Conservation (phyloP, 2,329 filamentous ascomycete species). For the Decorospora gaudefroyi region DNA sequence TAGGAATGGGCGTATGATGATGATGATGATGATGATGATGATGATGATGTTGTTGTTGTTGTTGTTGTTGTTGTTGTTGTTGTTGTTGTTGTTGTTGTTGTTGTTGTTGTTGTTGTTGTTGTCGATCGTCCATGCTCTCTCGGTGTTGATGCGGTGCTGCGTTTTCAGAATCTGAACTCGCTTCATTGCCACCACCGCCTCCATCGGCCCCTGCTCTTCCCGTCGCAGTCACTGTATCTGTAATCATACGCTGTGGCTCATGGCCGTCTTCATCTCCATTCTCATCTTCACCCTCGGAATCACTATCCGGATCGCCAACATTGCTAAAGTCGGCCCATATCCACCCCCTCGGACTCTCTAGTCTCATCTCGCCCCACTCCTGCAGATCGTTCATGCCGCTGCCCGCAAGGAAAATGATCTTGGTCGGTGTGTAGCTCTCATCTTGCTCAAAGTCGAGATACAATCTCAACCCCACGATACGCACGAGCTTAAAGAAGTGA, state of each 20-base stretch:
- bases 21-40: neutral
- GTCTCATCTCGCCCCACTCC: conserved; percentile 79
- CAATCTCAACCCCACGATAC: conserved; percentile 76
- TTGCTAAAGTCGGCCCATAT: conserved; percentile 76
- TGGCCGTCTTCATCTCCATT: conserved; percentile 23
- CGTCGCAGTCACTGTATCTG: neutral
- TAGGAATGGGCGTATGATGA: neutral
- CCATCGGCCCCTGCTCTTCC: neutral
- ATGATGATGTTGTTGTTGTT: too few species aligned
- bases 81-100: neutral
- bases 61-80: too few species aligned
- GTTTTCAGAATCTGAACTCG: conserved; percentile 27
- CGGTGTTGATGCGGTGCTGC: conserved; percentile 7
- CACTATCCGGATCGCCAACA: conserved; percentile 56
- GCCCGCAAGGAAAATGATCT: conserved; percentile 85
- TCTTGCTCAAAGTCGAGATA: conserved; percentile 91
- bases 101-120: conserved; percentile 13
- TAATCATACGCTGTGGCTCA: conserved; percentile 2
- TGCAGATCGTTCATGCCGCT: conserved; percentile 91
- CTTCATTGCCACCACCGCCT: conserved; percentile 4
- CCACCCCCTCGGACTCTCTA: conserved; percentile 84
- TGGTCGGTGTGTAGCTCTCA: conserved; percentile 95
- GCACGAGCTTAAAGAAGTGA: conserved; percentile 82
- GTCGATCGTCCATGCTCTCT: conserved; percentile 6
- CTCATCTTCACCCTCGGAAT: conserved; percentile 25